phyloP scores from a whole-genome alignment of 176 grass and related monocot genomes.

The Ampelocalamus luodianensis region DNA sequence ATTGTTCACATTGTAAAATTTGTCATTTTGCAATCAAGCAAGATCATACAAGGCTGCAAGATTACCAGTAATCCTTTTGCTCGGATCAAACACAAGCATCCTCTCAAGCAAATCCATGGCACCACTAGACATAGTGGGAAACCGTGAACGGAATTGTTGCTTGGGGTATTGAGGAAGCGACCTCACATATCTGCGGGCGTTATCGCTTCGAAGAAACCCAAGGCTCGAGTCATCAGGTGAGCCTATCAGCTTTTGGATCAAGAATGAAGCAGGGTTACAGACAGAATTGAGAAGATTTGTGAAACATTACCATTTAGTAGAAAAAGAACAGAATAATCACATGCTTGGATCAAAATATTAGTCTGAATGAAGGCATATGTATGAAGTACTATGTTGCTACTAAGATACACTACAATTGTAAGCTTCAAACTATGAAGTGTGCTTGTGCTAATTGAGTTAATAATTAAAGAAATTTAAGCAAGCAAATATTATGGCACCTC shows the following conservation, averaged over 20 bases:
- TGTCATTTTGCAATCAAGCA: constrained; percentile 40
- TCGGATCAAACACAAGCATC: constrained; percentile 99
- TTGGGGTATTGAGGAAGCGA: constrained; percentile 92
- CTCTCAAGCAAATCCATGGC: constrained; percentile 95
- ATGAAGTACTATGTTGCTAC: not conserved
- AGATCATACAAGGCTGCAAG: constrained; percentile 43
- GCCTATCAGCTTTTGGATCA: constrained; percentile 81
- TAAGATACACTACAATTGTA: not conserved
- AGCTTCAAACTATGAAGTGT: constrained; percentile 1
- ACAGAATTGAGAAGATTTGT: constrained; percentile 17
- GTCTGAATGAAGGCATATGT: constrained; percentile 1
- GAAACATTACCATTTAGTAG: constrained; percentile 10
- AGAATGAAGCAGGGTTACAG: constrained; percentile 46
- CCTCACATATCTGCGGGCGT: constrained; percentile 91
- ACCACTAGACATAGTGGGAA: constrained; percentile 80
- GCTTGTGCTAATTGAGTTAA: not conserved
- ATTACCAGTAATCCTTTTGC: constrained; percentile 95
- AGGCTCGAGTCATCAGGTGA: constrained; percentile 94
- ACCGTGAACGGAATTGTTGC: constrained; percentile 80
- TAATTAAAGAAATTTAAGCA: not conserved
- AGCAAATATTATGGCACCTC: not conserved
- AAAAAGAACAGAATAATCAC: not conserved
- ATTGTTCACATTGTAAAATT: constrained; percentile 21
- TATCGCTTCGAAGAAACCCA: constrained; percentile 92
- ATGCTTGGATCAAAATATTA: constrained; percentile 20